Percentiles rank a stretch among this genome's conserved stretches.
These are phyloP conservation scores for Zelonia costaricensis DNA, from an alignment of 208 protist genomes.

Conservation along the genomic window DNA sequence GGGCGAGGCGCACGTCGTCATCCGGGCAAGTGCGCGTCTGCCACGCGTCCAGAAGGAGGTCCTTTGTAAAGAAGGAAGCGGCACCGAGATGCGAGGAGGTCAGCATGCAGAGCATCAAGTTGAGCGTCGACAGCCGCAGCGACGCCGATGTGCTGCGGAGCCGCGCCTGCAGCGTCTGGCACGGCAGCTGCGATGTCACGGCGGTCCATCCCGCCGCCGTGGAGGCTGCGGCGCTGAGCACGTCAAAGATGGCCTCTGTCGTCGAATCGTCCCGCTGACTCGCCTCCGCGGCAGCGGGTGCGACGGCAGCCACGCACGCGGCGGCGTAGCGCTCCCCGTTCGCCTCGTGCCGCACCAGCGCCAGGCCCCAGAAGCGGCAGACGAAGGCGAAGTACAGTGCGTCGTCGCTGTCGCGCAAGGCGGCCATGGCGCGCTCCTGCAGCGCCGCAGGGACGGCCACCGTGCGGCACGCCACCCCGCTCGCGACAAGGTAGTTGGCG, in stretches of 20 bases:
- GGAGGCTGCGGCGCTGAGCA: slow-evolving; percentile 50
- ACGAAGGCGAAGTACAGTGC: slow-evolving; percentile 54
- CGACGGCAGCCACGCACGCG: slow-evolving; percentile 39
- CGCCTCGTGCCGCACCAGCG: slow-evolving; percentile 40
- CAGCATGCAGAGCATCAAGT: slow-evolving; percentile 38
- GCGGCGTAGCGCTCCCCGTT: slow-evolving; percentile 47
- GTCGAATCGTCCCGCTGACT: slow-evolving; percentile 17
- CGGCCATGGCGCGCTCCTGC: slow-evolving; percentile 26
- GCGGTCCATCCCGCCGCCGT: slow-evolving; percentile 50
- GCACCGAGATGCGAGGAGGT: slow-evolving; percentile 42
- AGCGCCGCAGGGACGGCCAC: slow-evolving; percentile 31
- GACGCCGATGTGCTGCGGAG: slow-evolving; percentile 29
- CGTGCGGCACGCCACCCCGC: slow-evolving; percentile 55
- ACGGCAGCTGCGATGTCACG: slow-evolving; percentile 21
- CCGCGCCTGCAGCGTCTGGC: slow-evolving; percentile 29
- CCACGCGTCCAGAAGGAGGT: slow-evolving; percentile 57
- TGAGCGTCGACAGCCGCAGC: slow-evolving; percentile 35
- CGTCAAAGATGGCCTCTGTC: slow-evolving; percentile 47
- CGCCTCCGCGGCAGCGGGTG: slow-evolving; percentile 8
- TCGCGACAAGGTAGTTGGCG: slow-evolving; percentile 73
- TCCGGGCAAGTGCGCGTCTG: slow-evolving; percentile 40
- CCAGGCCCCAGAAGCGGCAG: slow-evolving; percentile 64
- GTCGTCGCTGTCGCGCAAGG: slow-evolving; percentile 31
- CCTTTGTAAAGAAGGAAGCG: slow-evolving; percentile 33
- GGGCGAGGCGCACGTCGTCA: slow-evolving; percentile 45